phyloP scores from a whole-genome alignment of 257 asterid species.

The Linderniella brevidens region DNA sequence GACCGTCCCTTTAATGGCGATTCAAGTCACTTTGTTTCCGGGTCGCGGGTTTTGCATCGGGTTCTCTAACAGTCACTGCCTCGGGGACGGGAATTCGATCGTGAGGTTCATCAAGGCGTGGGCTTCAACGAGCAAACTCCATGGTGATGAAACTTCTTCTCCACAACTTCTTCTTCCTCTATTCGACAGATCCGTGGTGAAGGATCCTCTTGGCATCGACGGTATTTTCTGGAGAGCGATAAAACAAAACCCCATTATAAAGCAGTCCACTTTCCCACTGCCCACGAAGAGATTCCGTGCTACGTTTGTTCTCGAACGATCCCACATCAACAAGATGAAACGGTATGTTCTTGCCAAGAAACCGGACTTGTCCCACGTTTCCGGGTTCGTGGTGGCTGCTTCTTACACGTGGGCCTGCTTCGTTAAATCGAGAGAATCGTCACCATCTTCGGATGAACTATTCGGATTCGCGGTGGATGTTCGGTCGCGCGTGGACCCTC shows the following conservation, averaged over 20 bases:
- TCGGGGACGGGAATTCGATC: conserved; percentile 23
- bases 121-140: conserved; percentile 16
- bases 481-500: conserved; percentile 14
- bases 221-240: conserved; percentile 11
- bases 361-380: conserved; percentile 13
- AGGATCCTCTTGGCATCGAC: conserved; percentile 13
- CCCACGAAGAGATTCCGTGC: conserved; percentile 26
- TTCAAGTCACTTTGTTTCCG: conserved; percentile 34
- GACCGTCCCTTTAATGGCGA: conserved; percentile 14
- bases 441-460: conserved; percentile 1
- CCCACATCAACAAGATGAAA: conserved; percentile 20
- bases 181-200: conserved; percentile 17
- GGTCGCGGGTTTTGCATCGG: conserved; percentile 24
- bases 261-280: conserved; percentile 3
- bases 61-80: conserved; percentile 14
- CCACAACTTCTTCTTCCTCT: conserved; percentile 7
- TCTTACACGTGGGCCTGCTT: conserved; percentile 27
- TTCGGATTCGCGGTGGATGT: conserved; percentile 23
- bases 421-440: conserved; percentile 14
- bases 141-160: conserved; percentile 4
- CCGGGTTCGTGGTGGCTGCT: conserved; percentile 21
- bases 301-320: conserved; percentile 21
- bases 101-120: conserved; percentile 20
- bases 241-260: conserved; percentile 7
- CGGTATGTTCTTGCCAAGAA: conserved; percentile 13